Conservation (phyloP, 2,329 filamentous ascomycete species). For the Arthroderma uncinatum region DNA sequence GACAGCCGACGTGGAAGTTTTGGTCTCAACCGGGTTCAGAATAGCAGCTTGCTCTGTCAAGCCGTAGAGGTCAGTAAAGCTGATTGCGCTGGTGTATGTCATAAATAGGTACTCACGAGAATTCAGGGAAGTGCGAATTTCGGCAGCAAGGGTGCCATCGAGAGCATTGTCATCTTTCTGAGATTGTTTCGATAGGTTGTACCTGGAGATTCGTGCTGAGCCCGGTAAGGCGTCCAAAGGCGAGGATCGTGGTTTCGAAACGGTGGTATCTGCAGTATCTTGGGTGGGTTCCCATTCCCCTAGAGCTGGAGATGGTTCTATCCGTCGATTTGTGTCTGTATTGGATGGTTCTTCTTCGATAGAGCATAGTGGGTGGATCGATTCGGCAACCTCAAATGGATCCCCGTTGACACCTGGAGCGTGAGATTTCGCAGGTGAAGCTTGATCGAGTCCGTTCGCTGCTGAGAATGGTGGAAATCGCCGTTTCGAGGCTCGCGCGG, state of each 20-base stretch:
- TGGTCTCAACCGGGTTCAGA: background rate
- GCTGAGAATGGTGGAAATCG: background rate
- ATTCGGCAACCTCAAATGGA: background rate
- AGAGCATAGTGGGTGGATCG: background rate
- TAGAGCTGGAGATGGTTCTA: background rate
- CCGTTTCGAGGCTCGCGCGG: background rate
- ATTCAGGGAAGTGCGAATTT: background rate
- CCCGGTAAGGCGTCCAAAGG: background rate
- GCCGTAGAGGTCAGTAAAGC: background rate
- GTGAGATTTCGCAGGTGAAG: background rate
- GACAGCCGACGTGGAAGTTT: background rate
- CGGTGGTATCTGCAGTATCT: background rate
- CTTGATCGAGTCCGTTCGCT: background rate
- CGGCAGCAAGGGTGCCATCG: background rate
- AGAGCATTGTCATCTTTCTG: background rate
- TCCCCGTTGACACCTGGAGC: background rate
- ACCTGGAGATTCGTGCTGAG: background rate
- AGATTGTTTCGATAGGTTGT: background rate
- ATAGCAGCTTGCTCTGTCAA: background rate
- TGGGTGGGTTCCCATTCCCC: background rate
- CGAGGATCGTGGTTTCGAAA: background rate
- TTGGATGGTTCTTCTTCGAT: background rate
- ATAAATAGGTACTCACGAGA: background rate
- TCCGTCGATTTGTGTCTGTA: background rate
- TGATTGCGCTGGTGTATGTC: background rate